phyloP scores from a whole-genome alignment of 164 flowering plant genomes.

The Vitis rupestris region DNA sequence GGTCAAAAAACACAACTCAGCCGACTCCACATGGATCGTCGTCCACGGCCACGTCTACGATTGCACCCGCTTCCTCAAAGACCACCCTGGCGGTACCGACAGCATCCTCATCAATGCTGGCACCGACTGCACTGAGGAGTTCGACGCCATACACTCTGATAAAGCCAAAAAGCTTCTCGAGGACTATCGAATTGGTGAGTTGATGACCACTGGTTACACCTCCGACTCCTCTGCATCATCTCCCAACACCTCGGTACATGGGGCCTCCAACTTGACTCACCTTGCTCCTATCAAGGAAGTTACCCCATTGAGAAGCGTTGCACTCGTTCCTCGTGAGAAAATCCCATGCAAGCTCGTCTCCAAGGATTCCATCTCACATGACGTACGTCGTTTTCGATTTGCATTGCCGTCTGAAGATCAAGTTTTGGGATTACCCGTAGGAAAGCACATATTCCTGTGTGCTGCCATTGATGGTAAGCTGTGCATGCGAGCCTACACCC shows the following conservation, averaged over 20 bases:
- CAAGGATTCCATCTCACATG: constrained; percentile 63
- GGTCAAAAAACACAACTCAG: constrained; percentile 64
- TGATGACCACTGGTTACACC: constrained; percentile 56
- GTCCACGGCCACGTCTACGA: constrained; percentile 94
- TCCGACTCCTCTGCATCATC: constrained; percentile 60
- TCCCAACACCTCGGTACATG: constrained; percentile 70
- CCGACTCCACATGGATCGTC: constrained; percentile 89
- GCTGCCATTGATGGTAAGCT: constrained; percentile 66
- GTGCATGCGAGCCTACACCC: constrained; percentile 93
- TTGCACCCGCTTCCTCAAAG: constrained; percentile 80
- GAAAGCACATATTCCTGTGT: constrained; percentile 85
- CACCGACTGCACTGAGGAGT: constrained; percentile 93
- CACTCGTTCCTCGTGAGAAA: constrained; percentile 64
- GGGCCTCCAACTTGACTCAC: constrained; percentile 33
- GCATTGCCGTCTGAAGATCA: constrained; percentile 69
- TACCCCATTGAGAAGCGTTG: constrained; percentile 23
- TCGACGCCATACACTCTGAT: constrained; percentile 94
- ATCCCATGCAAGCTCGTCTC: constrained; percentile 64
- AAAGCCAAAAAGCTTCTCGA: constrained; percentile 84
- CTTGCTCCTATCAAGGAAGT: constrained; percentile 62
- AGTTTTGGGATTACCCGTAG: constrained; percentile 76
- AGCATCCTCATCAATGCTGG: constrained; percentile 97
- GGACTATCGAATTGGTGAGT: constrained; percentile 70
- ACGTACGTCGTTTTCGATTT: constrained; percentile 69
- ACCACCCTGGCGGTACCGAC: constrained; percentile 94